phyloP scores from a whole-genome alignment of 78 protist species.

The Dictyostelium citrinum region DNA sequence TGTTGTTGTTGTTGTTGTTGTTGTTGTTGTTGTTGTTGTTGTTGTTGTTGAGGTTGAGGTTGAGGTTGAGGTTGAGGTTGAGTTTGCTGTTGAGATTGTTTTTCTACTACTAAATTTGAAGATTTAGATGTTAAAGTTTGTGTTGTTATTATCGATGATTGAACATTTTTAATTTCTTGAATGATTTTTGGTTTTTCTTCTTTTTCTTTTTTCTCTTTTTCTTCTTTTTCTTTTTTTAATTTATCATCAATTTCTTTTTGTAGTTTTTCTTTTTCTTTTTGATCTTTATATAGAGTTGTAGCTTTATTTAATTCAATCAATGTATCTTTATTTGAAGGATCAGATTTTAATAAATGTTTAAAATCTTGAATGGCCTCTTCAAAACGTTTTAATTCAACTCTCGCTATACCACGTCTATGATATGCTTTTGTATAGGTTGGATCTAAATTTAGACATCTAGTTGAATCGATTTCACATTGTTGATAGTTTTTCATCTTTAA shows the following conservation, averaged over 20 bases:
- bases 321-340: slow-evolving; percentile 38
- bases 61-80: background rate
- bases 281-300: background rate
- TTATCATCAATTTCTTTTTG: background rate
- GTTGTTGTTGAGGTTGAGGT: background rate
- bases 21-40: background rate
- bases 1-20: too few relatives aligned
- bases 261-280: background rate
- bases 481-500: slow-evolving; percentile 52
- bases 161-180: background rate
- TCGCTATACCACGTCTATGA: slow-evolving; percentile 61
- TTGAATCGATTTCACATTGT: slow-evolving; percentile 55
- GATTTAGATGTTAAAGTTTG: too few relatives aligned
- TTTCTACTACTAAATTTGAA: background rate
- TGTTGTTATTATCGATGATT: background rate
- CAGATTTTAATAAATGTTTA: background rate
- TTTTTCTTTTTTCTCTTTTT: background rate
- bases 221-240: background rate
- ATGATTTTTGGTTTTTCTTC: background rate
- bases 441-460: slow-evolving; percentile 53
- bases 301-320: slow-evolving; percentile 19
- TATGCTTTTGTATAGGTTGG: slow-evolving; percentile 18
- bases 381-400: slow-evolving; percentile 25
- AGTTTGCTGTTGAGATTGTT: slow-evolving; percentile 10
- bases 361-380: slow-evolving; percentile 44